Evolutionary conservation across 2,329 filamentous ascomycete genomes (phyloP).

Genomic region (Aureobasidium musti): DNA sequence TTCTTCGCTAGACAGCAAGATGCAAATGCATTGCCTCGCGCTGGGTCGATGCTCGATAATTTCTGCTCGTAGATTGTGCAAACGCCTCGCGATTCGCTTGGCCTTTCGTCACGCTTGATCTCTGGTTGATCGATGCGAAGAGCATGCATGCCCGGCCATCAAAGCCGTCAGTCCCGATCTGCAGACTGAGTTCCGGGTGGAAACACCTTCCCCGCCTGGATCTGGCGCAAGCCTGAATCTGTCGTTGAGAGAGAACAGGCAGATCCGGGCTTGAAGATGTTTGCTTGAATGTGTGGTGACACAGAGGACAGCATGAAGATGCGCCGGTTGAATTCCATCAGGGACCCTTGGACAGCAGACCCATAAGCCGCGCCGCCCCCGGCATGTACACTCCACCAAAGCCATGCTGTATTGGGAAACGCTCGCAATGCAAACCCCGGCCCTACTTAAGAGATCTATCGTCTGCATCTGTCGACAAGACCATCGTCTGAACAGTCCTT

Average conservation of each 20-base stretch:
- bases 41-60: constrained; percentile 2
- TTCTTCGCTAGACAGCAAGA: background rate
- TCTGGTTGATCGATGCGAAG: constrained; percentile 11
- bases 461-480: constrained; percentile 13
- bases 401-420: constrained; percentile 7
- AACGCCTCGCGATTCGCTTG: constrained; percentile 5
- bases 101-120: constrained; percentile 13
- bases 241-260: constrained; percentile 16
- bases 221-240: constrained; percentile 20
- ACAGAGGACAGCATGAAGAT: constrained; percentile 5
- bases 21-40: background rate
- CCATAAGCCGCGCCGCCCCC: constrained; percentile 23
- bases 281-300: constrained; percentile 3
- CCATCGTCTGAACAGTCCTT: background rate
- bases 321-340: constrained; percentile 14
- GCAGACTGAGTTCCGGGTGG: constrained; percentile 13
- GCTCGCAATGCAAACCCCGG: background rate
- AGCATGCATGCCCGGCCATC: constrained; percentile 1
- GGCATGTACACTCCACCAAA: constrained; percentile 10
- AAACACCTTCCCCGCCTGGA: constrained; percentile 16
- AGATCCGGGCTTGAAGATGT: constrained; percentile 11
- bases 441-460: constrained; percentile 5
- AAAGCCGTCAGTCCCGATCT: constrained; percentile 19
- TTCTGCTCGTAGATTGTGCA: background rate
- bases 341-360: background rate